Percentiles rank a stretch among this genome's conserved stretches.
These are phyloP conservation scores for Cordyceps cicadae DNA, from an alignment of 2,329 filamentous ascomycete species.

Conservation along the genomic window DNA sequence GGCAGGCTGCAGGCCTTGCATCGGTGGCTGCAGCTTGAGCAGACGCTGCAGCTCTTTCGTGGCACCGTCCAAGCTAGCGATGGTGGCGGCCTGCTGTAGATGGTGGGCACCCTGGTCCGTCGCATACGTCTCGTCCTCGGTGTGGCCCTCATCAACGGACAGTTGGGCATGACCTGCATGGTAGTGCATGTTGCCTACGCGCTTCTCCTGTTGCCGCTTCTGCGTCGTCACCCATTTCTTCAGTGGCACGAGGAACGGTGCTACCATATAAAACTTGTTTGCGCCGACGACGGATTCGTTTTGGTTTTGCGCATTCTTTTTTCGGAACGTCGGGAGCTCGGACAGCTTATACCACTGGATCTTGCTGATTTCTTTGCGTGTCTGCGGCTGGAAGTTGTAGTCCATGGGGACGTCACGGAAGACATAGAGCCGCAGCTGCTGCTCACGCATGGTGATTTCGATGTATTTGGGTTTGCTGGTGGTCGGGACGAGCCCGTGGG, in stretches of 20 bases:
- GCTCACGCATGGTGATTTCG: constrained; percentile 81
- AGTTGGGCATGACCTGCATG: constrained; percentile 33
- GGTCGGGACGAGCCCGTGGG: constrained; percentile 66
- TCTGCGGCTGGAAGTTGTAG: constrained; percentile 79
- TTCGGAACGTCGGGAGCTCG: constrained; percentile 75
- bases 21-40: constrained; percentile 46
- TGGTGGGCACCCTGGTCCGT: constrained; percentile 18
- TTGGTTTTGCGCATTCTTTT: constrained; percentile 53
- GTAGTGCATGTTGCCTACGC: constrained; percentile 32
- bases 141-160: constrained; percentile 45
- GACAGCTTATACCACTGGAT: constrained; percentile 91
- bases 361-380: constrained; percentile 94
- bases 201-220: constrained; percentile 59
- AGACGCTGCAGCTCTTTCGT: constrained; percentile 46
- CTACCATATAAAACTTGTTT: constrained; percentile 97
- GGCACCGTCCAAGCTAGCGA: constrained; percentile 42
- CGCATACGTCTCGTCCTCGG: constrained; percentile 52
- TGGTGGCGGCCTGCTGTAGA: constrained; percentile 25
- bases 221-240: constrained; percentile 89
- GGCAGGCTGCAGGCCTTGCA: constrained; percentile 36
- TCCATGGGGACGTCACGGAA: constrained; percentile 84
- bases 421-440: constrained; percentile 87
- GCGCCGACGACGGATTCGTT: constrained; percentile 55
- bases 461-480: constrained; percentile 72
- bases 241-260: constrained; percentile 76